These are phyloP conservation scores for Leccinum variicolor DNA, from an alignment of 768 basidiomycete genomes.

Conservation along the genomic window DNA sequence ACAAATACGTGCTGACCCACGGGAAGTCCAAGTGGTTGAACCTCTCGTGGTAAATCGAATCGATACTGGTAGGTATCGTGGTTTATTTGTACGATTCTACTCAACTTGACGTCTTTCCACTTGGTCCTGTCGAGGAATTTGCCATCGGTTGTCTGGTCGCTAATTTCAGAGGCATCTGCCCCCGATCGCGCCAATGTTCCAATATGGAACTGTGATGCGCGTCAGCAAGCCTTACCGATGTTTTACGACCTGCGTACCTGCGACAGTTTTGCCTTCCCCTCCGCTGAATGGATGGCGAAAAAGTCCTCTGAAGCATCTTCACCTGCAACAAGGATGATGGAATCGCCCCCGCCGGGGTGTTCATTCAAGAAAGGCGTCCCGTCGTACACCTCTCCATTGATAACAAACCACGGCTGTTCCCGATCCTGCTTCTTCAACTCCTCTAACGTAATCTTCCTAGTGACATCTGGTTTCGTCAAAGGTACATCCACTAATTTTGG, in stretches of 20 bases:
- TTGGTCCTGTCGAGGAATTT: conserved; percentile 42
- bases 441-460: conserved; percentile 40
- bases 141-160: conserved; percentile 6
- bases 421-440: conserved; percentile 41
- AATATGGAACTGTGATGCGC: conserved; percentile 39
- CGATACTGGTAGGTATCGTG: conserved; percentile 50
- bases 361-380: conserved; percentile 48
- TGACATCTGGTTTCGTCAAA: conserved; percentile 46
- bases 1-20: conserved; percentile 61
- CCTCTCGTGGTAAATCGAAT: conserved; percentile 40
- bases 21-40: conserved; percentile 49
- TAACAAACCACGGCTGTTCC: conserved; percentile 47
- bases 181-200: conserved; percentile 39
- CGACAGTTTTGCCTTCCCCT: conserved; percentile 43
- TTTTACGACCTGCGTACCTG: conserved; percentile 26
- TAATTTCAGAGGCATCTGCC: not conserved
- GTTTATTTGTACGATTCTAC: conserved; percentile 37
- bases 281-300: conserved; percentile 57
- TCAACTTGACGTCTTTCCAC: conserved; percentile 48
- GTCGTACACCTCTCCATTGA: conserved; percentile 55
- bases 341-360: conserved; percentile 57
- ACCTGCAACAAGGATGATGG: conserved; percentile 53
- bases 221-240: conserved; percentile 6
- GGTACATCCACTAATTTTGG: conserved; percentile 20
- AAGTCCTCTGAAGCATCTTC: conserved; percentile 65